Percentiles rank a stretch among this genome's conserved stretches.
These are phyloP conservation scores for Pyrus bretschneideri DNA, from an alignment of 306 rosid species.

Conservation along the genomic window DNA sequence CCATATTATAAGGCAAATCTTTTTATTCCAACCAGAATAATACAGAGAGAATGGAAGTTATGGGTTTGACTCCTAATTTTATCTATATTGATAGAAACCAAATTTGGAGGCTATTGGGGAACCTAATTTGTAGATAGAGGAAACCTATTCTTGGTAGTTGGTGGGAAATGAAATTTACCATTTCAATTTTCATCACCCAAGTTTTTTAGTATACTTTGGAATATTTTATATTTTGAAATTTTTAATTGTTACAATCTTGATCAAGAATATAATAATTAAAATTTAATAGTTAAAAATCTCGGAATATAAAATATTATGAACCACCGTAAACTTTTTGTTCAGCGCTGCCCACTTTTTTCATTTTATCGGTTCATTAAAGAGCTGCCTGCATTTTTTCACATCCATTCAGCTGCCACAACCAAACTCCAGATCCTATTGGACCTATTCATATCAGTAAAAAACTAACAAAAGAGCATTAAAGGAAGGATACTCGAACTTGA, in stretches of 20 bases:
- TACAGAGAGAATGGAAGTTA: constrained; percentile 4
- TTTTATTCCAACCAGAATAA: neutral
- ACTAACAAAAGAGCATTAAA: too few species aligned
- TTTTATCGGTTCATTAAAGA: too few species aligned
- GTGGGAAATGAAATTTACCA: neutral
- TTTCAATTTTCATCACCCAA: too few species aligned
- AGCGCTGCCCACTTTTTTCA: too few species aligned
- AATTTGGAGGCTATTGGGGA: neutral
- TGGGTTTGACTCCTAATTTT: neutral
- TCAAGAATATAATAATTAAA: too few species aligned
- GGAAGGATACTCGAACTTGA: too few species aligned
- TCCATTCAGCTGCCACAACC: neutral
- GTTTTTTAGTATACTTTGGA: too few species aligned
- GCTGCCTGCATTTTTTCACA: too few species aligned
- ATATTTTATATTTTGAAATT: too few species aligned
- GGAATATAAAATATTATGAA: too few species aligned
- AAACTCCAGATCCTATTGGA: neutral
- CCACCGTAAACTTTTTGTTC: neutral
- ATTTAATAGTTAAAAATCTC: too few species aligned
- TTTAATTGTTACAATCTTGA: neutral
- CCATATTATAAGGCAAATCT: neutral
- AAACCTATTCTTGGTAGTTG: neutral
- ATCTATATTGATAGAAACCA: neutral
- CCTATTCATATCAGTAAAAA: neutral
- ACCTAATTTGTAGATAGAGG: neutral